Evolutionary conservation across 1,139 yeast species (phyloP).

Genomic region (Zygoascus meyerae): DNA sequence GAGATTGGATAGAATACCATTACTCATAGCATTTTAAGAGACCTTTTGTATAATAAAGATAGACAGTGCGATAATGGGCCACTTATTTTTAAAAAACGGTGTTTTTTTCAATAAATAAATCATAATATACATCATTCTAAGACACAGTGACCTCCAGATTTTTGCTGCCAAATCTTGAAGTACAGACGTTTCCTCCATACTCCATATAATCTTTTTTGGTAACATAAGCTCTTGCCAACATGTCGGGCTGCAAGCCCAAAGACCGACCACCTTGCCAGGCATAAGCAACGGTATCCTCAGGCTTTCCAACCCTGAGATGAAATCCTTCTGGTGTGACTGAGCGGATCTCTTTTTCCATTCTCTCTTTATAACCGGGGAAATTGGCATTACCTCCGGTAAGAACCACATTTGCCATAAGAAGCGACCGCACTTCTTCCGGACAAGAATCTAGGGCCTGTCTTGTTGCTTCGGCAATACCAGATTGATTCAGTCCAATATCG

Average conservation of each 20-base stretch:
- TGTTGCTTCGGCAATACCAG: conserved; percentile 67
- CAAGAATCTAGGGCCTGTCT: conserved; percentile 63
- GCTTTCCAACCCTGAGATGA: conserved; percentile 44
- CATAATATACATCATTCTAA: neutral
- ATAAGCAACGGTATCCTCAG: conserved; percentile 40
- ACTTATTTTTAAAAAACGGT: too few species aligned
- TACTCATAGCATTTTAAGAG: too few species aligned
- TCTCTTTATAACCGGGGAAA: conserved; percentile 56
- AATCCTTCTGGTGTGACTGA: conserved; percentile 32
- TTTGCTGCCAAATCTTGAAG: conserved; percentile 23
- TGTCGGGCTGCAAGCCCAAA: conserved; percentile 47
- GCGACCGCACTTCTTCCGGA: conserved; percentile 70
- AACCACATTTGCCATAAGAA: conserved; percentile 72
- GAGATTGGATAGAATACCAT: neutral
- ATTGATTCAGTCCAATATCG: conserved; percentile 62
- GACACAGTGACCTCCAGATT: conserved; percentile 15
- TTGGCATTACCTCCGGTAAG: conserved; percentile 80
- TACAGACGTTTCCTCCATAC: conserved; percentile 53
- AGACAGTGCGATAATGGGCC: too few species aligned
- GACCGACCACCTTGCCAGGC: conserved; percentile 56
- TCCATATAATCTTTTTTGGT: conserved; percentile 78
- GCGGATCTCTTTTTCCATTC: conserved; percentile 42
- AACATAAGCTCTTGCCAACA: conserved; percentile 49
- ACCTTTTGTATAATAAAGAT: too few species aligned
- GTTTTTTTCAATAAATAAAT: neutral